phyloP scores from a whole-genome alignment of 1,139 yeast species.

The Saccharomycopsis hybrid region DNA sequence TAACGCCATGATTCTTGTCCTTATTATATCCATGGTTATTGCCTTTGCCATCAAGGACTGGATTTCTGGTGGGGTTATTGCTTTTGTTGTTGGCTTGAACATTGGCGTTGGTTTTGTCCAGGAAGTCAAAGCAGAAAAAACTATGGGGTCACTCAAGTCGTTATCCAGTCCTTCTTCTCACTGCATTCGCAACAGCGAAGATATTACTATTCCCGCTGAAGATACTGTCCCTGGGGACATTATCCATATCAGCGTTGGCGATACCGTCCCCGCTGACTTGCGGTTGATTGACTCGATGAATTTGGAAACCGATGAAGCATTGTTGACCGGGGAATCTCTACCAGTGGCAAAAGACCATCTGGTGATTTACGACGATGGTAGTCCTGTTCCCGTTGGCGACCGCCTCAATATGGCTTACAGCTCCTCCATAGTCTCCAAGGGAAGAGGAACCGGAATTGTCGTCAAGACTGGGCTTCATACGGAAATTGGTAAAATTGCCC shows the following conservation, averaged over 20 bases:
- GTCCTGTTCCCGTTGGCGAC: constrained; percentile 60
- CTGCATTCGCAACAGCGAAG: constrained; percentile 59
- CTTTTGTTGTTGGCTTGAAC: constrained; percentile 61
- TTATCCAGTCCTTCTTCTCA: constrained; percentile 70
- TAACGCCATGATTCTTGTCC: constrained; percentile 76
- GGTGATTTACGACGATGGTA: constrained; percentile 36
- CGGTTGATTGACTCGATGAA: constrained; percentile 56
- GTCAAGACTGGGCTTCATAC: constrained; percentile 63
- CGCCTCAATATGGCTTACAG: constrained; percentile 68
- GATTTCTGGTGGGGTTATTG: constrained; percentile 81
- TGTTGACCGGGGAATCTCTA: constrained; percentile 74
- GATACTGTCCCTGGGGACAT: constrained; percentile 79
- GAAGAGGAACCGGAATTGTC: constrained; percentile 68
- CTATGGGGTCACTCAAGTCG: constrained; percentile 69
- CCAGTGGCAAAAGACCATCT: constrained; percentile 58
- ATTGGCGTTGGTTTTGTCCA: constrained; percentile 66
- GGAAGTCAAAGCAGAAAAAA: constrained; percentile 68
- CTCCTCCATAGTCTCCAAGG: constrained; percentile 68
- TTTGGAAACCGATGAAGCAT: constrained; percentile 76
- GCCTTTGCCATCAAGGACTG: constrained; percentile 72
- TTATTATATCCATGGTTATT: constrained; percentile 67
- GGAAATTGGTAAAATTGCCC: constrained; percentile 74
- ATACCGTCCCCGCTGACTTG: constrained; percentile 73
- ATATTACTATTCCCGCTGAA: constrained; percentile 52
- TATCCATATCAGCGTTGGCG: constrained; percentile 62